A percentile compares a stretch with the other conserved stretches of the same genome.
phyloP scores from a whole-genome alignment of 257 asterid species.

The Nicotiana otophora region DNA sequence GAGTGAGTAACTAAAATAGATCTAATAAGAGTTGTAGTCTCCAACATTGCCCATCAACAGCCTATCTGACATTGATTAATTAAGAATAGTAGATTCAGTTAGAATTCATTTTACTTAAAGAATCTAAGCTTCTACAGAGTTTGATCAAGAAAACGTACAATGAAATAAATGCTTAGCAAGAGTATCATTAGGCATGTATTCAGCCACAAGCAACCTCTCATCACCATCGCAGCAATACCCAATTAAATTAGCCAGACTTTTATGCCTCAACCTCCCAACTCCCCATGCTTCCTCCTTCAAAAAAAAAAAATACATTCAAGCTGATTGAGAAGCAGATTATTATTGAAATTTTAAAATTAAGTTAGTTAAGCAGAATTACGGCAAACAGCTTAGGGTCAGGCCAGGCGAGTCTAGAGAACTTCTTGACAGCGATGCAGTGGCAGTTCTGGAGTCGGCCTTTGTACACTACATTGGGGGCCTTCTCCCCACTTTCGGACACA shows the following conservation, averaged over 20 bases:
- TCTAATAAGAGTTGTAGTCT: no score
- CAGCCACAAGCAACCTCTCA: slow-evolving; percentile 90
- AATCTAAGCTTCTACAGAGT: no score
- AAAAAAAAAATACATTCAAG: no score
- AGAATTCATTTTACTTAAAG: no score
- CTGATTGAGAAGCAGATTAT: no score
- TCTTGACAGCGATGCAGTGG: slow-evolving; percentile 84
- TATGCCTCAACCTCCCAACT: slow-evolving; percentile 85
- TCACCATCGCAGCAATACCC: slow-evolving; percentile 96
- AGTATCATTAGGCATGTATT: slow-evolving; percentile 93
- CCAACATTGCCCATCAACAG: no score
- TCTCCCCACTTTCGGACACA: slow-evolving; percentile 91
- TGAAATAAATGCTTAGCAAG: slow-evolving; percentile 92
- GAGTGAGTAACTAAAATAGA: no score
- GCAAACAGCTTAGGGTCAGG: slow-evolving; percentile 92
- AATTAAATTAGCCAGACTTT: slow-evolving; percentile 85
- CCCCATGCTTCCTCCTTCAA: slow-evolving; percentile 83
- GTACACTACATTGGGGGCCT: slow-evolving; percentile 84
- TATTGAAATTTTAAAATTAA: no score
- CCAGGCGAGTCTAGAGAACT: slow-evolving; percentile 80
- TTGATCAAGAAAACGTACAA: slow-evolving; percentile 35
- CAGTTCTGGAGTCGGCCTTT: slow-evolving; percentile 70
- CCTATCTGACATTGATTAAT: no score
- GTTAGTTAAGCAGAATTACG: slow-evolving; percentile 19
- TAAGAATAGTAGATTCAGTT: no score